Base-by-base conservation (phyloP, 2,329 filamentous ascomycete species). In the Cercospora nicotianae region DNA sequence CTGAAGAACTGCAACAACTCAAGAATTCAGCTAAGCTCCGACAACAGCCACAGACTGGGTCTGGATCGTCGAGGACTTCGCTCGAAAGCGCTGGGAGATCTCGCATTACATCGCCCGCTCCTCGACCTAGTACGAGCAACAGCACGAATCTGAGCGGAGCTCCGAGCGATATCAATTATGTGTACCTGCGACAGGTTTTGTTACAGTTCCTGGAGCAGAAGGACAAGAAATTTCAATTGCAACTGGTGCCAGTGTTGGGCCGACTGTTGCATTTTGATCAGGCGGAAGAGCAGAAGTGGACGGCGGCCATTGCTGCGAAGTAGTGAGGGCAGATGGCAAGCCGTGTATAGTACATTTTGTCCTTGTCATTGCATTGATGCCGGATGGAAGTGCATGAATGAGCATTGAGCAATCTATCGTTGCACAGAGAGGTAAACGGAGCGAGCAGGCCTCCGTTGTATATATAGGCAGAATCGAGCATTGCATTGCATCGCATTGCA, bases 231-330 rank as follows among this genome's bases (percentile, higher is more conserved):
- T 83, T 92, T 73, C 87, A 92, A 74, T 85, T 88, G 70, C 90
- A 93, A 82, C 83, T 94, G 71, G 89, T 95, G 65, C 91, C 91
- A 0, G 91, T 94, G 36, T 78, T 95, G 74, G 90, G 89, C 31
- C 90, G 91, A 84, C 80, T 94, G 76, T 81, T 95, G 76, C 87
- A 88, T 77, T 93, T 94, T 80, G 90, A 93, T 80, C 88, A 88
- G 89, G 87, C 86, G 73, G 93, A 97, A 73, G 91, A 95, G 80
- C 90, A 95, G 80, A 94, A 92, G 80, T 96, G 93, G 92, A 87
- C 90, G 80, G 87, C 89, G 18, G 93, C 91, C 2, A 89, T 96
- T 60, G 83, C 84, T 68, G 83, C 85, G 16, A 80, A 67, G 64
- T 67, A 51, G 45, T 51, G 45, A 51, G 36, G 39, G 12, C 20